Conservation (phyloP, 129 eudicot genomes). For the Centella asiatica region DNA sequence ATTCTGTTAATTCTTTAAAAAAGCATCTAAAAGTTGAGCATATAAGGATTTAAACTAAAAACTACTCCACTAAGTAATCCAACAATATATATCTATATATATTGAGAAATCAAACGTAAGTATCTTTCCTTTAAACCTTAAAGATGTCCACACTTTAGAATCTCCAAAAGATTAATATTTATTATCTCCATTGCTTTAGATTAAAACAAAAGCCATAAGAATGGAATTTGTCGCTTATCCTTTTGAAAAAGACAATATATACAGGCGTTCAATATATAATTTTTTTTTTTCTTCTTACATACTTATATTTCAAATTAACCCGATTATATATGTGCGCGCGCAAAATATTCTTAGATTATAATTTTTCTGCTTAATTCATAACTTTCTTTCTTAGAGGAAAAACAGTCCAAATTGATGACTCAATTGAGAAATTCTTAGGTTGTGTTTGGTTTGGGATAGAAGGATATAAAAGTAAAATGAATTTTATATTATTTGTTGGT, state of each 20-base stretch:
- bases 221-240: conserved; percentile 43
- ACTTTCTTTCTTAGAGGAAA: no score
- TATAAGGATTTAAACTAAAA: conserved; percentile 19
- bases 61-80: conserved; percentile 16
- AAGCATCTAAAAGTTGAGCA: conserved; percentile 37
- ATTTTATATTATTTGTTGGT: no score
- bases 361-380: no score
- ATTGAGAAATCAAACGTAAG: conserved; percentile 40
- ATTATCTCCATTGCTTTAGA: conserved; percentile 47
- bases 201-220: conserved; percentile 41
- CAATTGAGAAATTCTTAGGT: no score
- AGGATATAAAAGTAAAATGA: no score
- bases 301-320: no score
- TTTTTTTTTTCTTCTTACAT: no score
- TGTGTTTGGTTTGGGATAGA: no score
- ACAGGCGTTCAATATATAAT: no score
- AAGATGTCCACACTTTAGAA: conserved; percentile 51
- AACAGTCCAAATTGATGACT: no score
- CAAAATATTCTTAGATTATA: no score
- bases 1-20: conserved; percentile 41
- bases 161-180: conserved; percentile 45
- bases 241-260: conserved; percentile 16
- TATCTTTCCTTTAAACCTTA: conserved; percentile 46
- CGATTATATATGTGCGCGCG: no score
- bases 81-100: conserved; percentile 15